These are phyloP conservation scores for Penicillium rolfsii DNA, from an alignment of 2,329 filamentous ascomycete species.

Conservation along the genomic window DNA sequence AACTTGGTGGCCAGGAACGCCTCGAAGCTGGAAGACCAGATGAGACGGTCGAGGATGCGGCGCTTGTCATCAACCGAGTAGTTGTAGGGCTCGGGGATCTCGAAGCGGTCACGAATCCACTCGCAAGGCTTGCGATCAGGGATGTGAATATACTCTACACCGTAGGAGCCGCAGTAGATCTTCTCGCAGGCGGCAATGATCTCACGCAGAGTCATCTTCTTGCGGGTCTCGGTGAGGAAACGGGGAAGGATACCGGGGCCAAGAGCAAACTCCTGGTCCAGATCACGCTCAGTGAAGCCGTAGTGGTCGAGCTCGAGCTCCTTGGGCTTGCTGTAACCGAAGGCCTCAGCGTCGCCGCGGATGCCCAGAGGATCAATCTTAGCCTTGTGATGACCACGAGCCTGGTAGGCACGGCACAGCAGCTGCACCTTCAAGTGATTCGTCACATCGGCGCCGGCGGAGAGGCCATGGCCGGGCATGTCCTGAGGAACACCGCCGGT, in stretches of 20 bases:
- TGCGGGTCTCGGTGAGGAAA: constrained; percentile 83
- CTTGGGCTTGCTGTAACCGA: constrained; percentile 84
- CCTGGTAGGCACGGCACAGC: constrained; percentile 95
- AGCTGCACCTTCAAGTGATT: constrained; percentile 99
- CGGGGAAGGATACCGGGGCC: constrained; percentile 93
- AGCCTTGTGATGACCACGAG: constrained; percentile 96
- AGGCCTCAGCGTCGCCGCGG: constrained; percentile 79
- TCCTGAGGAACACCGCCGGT: constrained; percentile 75
- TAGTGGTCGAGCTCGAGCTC: constrained; percentile 94
- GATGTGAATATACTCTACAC: constrained; percentile 98
- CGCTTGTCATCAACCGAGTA: constrained; percentile 99
- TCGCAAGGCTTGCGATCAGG: constrained; percentile 97
- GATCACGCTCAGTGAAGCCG: constrained; percentile 89
- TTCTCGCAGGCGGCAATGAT: constrained; percentile 92
- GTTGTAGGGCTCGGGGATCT: constrained; percentile 92
- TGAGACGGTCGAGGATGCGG: constrained; percentile 92
- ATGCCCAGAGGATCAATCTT: constrained; percentile 96
- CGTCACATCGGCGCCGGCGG: constrained; percentile 78
- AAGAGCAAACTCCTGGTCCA: constrained; percentile 87
- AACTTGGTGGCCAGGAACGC: constrained; percentile 95
- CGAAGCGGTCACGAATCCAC: constrained; percentile 93
- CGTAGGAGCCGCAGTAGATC: constrained; percentile 96
- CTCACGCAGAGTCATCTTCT: constrained; percentile 96
- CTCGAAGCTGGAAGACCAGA: constrained; percentile 99
- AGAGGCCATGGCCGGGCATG: constrained; percentile 69